These are phyloP conservation scores for Sclerotinia spermophila DNA, from an alignment of 2,329 filamentous ascomycete genomes.

Conservation along the genomic window DNA sequence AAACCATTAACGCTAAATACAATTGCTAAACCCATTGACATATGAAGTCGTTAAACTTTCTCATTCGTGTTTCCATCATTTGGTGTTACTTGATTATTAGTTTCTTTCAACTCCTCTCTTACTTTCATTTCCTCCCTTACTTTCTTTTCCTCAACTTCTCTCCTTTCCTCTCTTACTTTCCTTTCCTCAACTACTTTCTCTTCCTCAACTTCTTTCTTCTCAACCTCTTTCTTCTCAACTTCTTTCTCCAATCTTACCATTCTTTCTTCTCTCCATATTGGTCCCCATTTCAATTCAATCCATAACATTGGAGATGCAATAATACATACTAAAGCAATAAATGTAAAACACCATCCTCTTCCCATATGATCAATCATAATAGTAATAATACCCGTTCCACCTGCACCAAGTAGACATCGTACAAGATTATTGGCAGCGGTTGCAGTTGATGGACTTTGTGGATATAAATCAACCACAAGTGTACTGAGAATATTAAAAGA, in stretches of 20 bases:
- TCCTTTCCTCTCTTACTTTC: not conserved
- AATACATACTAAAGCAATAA: constrained; percentile 51
- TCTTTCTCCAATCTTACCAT: constrained; percentile 41
- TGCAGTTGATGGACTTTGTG: constrained; percentile 56
- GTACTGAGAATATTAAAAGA: constrained; percentile 62
- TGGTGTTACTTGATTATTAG: constrained; percentile 1
- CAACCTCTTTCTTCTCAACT: constrained; percentile 46
- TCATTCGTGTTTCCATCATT: constrained; percentile 10
- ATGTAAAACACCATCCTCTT: constrained; percentile 59
- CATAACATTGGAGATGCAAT: constrained; percentile 48
- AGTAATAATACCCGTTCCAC: constrained; percentile 56
- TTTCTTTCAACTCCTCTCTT: not conserved
- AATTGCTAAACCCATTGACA: not conserved
- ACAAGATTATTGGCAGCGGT: constrained; percentile 63
- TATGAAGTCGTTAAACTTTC: not conserved
- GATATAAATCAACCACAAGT: constrained; percentile 61
- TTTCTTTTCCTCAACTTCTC: not conserved
- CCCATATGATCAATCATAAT: constrained; percentile 56
- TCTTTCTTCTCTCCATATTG: constrained; percentile 50
- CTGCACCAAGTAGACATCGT: constrained; percentile 58
- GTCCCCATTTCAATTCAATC: constrained; percentile 48
- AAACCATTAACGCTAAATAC: not conserved
- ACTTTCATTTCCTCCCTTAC: not conserved
- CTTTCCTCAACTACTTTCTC: constrained; percentile 26
- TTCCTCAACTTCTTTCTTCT: constrained; percentile 37